phyloP scores from a whole-genome alignment of 2,329 filamentous ascomycete species.

The Ophiostoma novo-ulmi region DNA sequence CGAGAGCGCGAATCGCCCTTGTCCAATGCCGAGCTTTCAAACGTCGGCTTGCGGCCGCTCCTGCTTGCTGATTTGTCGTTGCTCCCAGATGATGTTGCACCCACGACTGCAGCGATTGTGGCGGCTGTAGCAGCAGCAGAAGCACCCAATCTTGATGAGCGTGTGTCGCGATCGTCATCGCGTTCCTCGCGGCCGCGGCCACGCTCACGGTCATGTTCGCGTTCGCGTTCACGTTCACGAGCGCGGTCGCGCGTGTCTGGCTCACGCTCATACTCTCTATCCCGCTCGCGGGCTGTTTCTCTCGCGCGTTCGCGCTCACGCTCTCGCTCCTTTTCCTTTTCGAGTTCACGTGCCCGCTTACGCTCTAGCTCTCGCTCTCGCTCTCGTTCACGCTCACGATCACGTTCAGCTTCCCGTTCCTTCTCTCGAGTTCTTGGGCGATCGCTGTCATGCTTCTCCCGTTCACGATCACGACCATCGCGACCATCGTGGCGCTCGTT shows the following conservation, averaged over 20 bases:
- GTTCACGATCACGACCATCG: constrained; percentile 8
- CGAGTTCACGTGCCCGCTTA: constrained; percentile 21
- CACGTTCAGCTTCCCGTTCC: constrained; percentile 23
- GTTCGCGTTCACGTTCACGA: constrained; percentile 24
- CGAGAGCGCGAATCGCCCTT: constrained; percentile 4
- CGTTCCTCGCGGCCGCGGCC: constrained; percentile 31
- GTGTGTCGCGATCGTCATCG: constrained; percentile 30
- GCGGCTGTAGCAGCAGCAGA: neutral
- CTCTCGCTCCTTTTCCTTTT: constrained; percentile 13
- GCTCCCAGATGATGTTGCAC: neutral
- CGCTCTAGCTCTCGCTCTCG: constrained; percentile 24
- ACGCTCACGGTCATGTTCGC: constrained; percentile 27
- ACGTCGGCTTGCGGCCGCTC: neutral
- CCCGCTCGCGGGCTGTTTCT: constrained; percentile 7
- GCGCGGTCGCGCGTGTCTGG: constrained; percentile 9
- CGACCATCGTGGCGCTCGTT: constrained; percentile 12
- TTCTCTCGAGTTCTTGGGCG: constrained; percentile 15
- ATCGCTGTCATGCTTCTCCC: constrained; percentile 13
- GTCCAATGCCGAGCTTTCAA: neutral
- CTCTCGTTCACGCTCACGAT: neutral
- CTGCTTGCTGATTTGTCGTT: neutral
- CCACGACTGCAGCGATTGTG: neutral
- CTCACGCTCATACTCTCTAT: constrained; percentile 7
- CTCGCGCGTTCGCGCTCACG: neutral
- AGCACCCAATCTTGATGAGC: constrained; percentile 30